Evolutionary conservation across 2,329 filamentous ascomycete genomes (phyloP).

Genomic region (Fusarium poae): DNA sequence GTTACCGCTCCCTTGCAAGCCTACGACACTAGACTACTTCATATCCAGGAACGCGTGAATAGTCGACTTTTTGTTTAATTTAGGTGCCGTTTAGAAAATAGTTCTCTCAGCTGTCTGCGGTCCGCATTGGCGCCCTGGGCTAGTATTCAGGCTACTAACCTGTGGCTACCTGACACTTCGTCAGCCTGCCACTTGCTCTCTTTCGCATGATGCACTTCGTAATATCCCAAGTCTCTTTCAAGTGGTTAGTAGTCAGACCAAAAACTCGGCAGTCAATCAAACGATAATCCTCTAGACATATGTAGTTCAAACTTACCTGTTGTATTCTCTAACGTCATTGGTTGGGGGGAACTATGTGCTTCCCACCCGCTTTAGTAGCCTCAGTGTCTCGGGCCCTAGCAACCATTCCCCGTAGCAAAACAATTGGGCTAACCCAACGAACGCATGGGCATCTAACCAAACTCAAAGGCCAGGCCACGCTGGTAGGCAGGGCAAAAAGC

Average conservation of each 20-base stretch:
- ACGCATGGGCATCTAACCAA: too few relatives aligned
- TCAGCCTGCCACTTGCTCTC: neutral
- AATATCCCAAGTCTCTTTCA: neutral
- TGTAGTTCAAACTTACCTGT: constrained; percentile 22
- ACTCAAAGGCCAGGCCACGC: too few relatives aligned
- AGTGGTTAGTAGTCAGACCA: neutral
- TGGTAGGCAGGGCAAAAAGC: neutral
- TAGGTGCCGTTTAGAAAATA: constrained; percentile 13
- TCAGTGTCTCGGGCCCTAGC: constrained; percentile 18
- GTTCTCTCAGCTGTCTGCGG: constrained; percentile 1
- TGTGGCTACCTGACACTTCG: constrained; percentile 6
- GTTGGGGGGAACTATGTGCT: constrained; percentile 13
- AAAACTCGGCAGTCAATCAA: constrained; percentile 21
- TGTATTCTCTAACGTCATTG: constrained; percentile 7
- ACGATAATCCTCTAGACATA: constrained; percentile 7
- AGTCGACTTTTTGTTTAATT: constrained; percentile 13
- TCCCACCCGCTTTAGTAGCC: constrained; percentile 6
- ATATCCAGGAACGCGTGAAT: constrained; percentile 13
- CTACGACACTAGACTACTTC: neutral
- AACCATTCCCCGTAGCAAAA: constrained; percentile 6
- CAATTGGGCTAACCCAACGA: too few relatives aligned
- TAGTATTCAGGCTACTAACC: neutral
- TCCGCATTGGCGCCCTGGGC: constrained; percentile 7
- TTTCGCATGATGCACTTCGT: constrained; percentile 1
- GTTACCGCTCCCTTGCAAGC: constrained; percentile 22